Percentiles rank a stretch among this genome's conserved stretches.
Conservation (phyloP, 257 asterid species). For the Fraxinus cuspidata region DNA sequence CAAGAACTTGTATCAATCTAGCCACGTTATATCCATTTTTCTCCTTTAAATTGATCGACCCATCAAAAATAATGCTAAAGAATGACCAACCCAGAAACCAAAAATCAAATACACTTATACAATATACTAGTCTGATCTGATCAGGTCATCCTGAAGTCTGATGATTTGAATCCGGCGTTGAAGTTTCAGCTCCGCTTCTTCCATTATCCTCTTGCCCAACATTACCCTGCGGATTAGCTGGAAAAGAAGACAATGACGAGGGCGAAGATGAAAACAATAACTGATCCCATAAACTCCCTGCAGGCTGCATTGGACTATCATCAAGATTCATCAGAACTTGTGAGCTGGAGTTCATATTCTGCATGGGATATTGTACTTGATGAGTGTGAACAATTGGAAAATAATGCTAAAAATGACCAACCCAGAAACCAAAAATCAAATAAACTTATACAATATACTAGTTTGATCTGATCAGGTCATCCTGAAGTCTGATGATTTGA, state of each 20-base stretch:
- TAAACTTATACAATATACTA: not conserved
- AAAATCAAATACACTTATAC: not conserved
- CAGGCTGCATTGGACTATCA: constrained; percentile 27
- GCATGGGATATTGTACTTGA: constrained; percentile 19
- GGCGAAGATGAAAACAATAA: constrained; percentile 27
- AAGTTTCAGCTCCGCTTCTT: constrained; percentile 31
- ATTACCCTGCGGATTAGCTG: constrained; percentile 19
- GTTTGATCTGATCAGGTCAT: constrained; percentile 8
- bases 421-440: too few relatives aligned
- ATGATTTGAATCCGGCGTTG: constrained; percentile 28
- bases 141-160: constrained; percentile 30
- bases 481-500: constrained; percentile 29
- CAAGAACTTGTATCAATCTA: not conserved
- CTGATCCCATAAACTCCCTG: constrained; percentile 23
- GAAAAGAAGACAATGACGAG: not conserved
- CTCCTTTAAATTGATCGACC: not conserved
- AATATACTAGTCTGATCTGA: not conserved
- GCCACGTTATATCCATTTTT: not conserved
- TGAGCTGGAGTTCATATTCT: not conserved
- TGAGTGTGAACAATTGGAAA: constrained; percentile 40
- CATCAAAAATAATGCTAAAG: not conserved
- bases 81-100: not conserved
- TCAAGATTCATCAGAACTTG: constrained; percentile 26
- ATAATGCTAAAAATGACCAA: not conserved
- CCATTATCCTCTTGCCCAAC: constrained; percentile 17